These are phyloP conservation scores for Botrytis fragariae DNA, from an alignment of 2,329 filamentous ascomycete genomes.

Conservation along the genomic window DNA sequence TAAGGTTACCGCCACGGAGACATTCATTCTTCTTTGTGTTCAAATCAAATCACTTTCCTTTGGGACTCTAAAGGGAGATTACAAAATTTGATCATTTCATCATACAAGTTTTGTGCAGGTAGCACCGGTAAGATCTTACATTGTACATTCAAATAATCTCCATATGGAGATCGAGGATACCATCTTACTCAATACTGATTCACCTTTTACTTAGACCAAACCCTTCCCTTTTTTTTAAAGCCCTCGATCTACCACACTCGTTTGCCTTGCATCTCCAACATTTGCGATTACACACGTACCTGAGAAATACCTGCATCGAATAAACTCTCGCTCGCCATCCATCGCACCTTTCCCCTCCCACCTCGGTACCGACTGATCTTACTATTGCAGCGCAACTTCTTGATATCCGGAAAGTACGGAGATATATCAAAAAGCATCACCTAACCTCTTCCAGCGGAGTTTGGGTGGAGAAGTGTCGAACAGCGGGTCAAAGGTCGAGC, in stretches of 20 bases:
- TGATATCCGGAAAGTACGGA: neutral
- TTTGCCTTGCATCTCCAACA: neutral
- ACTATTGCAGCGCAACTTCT: neutral
- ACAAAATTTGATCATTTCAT: constrained; percentile 1
- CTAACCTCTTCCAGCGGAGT: neutral
- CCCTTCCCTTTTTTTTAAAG: neutral
- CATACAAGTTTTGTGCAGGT: constrained; percentile 1
- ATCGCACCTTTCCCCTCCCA: neutral
- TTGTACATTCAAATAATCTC: constrained; percentile 9
- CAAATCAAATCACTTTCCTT: neutral
- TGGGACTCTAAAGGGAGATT: neutral
- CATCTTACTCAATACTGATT: constrained; percentile 13
- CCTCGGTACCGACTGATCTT: neutral
- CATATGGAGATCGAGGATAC: neutral
- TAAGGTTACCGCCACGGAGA: neutral
- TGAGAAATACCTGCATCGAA: neutral
- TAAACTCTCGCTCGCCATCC: neutral
- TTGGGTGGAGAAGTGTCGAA: constrained; percentile 11
- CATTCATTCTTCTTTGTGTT: constrained; percentile 1
- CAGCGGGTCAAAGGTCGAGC: constrained; percentile 12
- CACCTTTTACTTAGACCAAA: constrained; percentile 7
- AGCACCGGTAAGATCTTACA: constrained; percentile 11
- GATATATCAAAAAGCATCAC: neutral
- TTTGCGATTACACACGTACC: neutral
- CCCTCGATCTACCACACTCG: neutral